Evolutionary conservation across 495 filamentous ascomycete species (phyloP), one percentile per base, ranked within the genome.

Genomic region (Talaromyces borbonicus): DNA sequence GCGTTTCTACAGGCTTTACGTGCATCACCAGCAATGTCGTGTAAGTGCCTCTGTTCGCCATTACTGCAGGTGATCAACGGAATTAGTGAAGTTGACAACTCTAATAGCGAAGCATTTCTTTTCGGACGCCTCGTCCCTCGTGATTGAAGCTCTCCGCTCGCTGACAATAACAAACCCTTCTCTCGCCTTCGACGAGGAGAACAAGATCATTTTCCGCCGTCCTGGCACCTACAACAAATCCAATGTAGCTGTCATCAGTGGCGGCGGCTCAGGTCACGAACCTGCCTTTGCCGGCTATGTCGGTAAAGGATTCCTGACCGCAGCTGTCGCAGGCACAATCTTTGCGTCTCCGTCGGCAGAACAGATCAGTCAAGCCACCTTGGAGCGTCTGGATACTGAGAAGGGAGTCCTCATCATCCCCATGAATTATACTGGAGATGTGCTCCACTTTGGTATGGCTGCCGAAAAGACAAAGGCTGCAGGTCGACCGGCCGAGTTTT

Each of bases 391-490:
- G 5, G 74, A 81, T 37, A 73, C 72, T 8, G 73, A 79, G 22
- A 70, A 81, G 44, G 90, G 92, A 9, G 80, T 94, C 27, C 58
- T 96, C 37, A 75, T 82, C 23, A 66, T 82, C 6, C 73, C 78
- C 8, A 80, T 75, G 63, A 83, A 83, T 59, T 83, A 83, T 51
- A 83, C 79, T 4, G 72, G 73, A 15, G 92, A 98, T 63, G 80
- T 95, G 32, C 70, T 98, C 43, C 92, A 96, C 61, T 98, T 98
- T 59, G 92, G 92, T 27, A 82, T 97, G 72, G 92, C 80, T 0
- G 83, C 90, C 15, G 92, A 96, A 64, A 96, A 95, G 68, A 89
- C 87, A 8, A 81, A 83, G 49, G 89, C 89, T 0, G 73, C 79
- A 0, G 92, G 87, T 0, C 63, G 88, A 37, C 66, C 80, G 22